Conservation (phyloP, 2,329 filamentous ascomycete species). For the Calonectria ilicicola region DNA sequence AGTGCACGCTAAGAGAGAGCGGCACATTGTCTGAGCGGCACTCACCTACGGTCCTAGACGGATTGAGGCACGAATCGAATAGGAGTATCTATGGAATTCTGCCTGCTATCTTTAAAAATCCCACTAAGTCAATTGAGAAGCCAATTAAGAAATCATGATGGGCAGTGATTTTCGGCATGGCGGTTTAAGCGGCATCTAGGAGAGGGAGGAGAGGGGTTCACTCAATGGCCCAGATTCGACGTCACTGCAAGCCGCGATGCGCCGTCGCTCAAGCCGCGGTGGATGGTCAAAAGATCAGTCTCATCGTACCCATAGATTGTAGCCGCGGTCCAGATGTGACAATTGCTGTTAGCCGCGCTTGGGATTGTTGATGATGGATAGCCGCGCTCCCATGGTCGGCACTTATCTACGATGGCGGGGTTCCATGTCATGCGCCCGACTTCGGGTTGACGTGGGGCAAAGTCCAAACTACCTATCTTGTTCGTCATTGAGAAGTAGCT, state of each 20-base stretch:
- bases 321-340: slow-evolving; percentile 4
- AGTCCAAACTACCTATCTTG: slow-evolving; percentile 28
- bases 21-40: not conserved
- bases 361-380: not conserved
- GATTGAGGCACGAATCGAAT: not conserved
- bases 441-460: slow-evolving; percentile 44
- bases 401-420: slow-evolving; percentile 34
- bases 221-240: not conserved
- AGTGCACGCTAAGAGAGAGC: not conserved
- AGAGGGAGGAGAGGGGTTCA: not conserved
- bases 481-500: slow-evolving; percentile 32
- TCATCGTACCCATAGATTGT: not conserved
- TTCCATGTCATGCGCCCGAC: slow-evolving; percentile 36
- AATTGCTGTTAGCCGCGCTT: slow-evolving; percentile 14
- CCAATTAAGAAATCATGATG: not conserved
- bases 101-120: too few species aligned
- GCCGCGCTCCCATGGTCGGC: slow-evolving; percentile 11
- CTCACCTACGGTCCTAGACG: not conserved
- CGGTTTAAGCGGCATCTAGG: not conserved
- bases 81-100: not conserved
- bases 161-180: not conserved
- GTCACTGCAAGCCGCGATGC: not conserved
- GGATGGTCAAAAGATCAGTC: not conserved
- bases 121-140: not conserved
- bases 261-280: not conserved